Percentiles rank a stretch among this genome's conserved stretches.
Evolutionary conservation across 768 basidiomycete species (phyloP).

Genomic region (Piloderma croceum): DNA sequence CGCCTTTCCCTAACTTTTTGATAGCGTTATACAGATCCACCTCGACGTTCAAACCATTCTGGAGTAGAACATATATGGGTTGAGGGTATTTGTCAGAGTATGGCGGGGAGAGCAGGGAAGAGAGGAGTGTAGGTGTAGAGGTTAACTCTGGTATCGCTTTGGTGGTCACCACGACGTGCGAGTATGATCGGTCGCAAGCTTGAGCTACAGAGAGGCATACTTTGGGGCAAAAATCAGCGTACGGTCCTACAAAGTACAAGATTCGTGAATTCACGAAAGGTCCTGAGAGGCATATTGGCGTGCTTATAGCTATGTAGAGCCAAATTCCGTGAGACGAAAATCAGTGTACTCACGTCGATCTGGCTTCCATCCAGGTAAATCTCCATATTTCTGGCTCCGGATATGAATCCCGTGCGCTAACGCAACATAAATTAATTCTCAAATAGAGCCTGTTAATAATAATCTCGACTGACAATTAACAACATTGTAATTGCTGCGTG

Average conservation of each 20-base stretch:
- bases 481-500: constrained; percentile 60
- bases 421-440: not conserved
- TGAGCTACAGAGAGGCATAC: constrained; percentile 55
- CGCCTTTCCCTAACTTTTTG: constrained; percentile 32
- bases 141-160: constrained; percentile 67
- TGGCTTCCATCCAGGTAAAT: constrained; percentile 54
- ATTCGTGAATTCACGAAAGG: not conserved
- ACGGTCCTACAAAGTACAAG: not conserved
- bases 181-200: constrained; percentile 56
- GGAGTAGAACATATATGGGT: constrained; percentile 56
- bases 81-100: constrained; percentile 43
- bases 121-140: constrained; percentile 51
- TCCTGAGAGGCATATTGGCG: constrained; percentile 1
- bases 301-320: not conserved
- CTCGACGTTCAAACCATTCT: constrained; percentile 74
- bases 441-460: not conserved
- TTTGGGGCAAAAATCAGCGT: constrained; percentile 18
- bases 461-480: constrained; percentile 36
- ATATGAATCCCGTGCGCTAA: constrained; percentile 51
- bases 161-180: constrained; percentile 61
- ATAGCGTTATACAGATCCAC: constrained; percentile 54
- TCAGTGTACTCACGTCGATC: constrained; percentile 56
- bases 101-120: constrained; percentile 44
- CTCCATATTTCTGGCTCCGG: constrained; percentile 54
- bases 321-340: too few relatives aligned